Base-by-base conservation (phyloP, 2,329 filamentous ascomycete species). In the Alternaria conjuncta region DNA sequence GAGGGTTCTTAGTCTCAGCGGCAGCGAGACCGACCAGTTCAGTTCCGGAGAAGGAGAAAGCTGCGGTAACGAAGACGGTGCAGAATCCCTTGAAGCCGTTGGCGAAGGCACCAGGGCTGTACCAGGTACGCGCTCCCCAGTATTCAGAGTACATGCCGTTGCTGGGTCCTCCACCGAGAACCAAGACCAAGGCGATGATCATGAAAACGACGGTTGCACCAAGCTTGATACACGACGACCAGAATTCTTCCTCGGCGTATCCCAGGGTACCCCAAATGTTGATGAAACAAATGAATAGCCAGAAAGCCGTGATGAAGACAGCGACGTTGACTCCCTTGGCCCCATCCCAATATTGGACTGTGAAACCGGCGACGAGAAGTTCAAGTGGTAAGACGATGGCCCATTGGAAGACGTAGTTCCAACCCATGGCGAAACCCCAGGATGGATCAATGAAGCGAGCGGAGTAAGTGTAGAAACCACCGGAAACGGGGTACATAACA, bases 31-130 rank as follows among this genome's bases (percentile, higher is more conserved):
- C 88, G 46, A 88, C 86, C 41, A 90, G 79, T 76, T 90, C 88
- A 23, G 87, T 89, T 67, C 88, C 88, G 47, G 85, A 84, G 75
- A 89, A 90, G 51, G 87, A 83, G 69, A 90, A 90, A 3, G 87
- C 86, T 18, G 87, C 87, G 26, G 87, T 89, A 60, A 89, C 87
- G 71, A 90, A 89, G 47, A 89, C 87, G 62, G 84, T 83, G 76
- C 87, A 89, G 71, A 90, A 85, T 44, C 88, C 88, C 77, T 88
- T 86, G 82, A 90, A 90, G 6, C 88, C 88, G 72, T 89, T 83
- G 54, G 74, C 68, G 75, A 86, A 85, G 1, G 87, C 86, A 18
- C 77, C 76, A 6, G 86, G 86, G 32, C 87, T 79, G 65, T 84
- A 80, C 88, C 88, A 90, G 80, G 87, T 89, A 45, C 83, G 82